Conservation (phyloP, 495 filamentous ascomycete genomes). For the Polyplosphaeria fusca region DNA sequence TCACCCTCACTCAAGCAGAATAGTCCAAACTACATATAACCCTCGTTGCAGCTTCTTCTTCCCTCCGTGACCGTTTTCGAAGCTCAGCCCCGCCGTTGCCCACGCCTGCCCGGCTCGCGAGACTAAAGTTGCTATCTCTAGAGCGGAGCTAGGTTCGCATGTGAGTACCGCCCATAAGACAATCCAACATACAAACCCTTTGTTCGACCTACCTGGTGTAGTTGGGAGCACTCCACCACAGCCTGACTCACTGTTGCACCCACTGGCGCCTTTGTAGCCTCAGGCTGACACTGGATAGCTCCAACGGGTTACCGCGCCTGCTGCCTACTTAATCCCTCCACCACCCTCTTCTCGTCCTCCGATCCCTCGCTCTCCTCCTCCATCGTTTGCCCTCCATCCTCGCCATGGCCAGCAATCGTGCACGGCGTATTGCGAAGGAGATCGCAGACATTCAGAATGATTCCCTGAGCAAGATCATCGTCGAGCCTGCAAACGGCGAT, state of each 20-base stretch:
- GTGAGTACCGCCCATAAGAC: too few species aligned
- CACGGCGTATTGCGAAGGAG: slow-evolving; percentile 87
- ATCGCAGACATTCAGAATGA: slow-evolving; percentile 82
- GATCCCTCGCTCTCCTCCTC: background rate
- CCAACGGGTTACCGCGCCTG: slow-evolving; percentile 14
- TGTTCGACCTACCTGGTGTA: too few species aligned
- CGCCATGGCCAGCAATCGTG: slow-evolving; percentile 72
- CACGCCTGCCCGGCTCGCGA: background rate
- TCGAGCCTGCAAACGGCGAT: slow-evolving; percentile 58
- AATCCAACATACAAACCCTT: too few species aligned
- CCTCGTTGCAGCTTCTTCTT: background rate
- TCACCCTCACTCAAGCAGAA: too few species aligned
- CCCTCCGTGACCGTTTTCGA: background rate
- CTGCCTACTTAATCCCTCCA: slow-evolving; percentile 28
- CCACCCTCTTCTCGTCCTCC: slow-evolving; percentile 3
- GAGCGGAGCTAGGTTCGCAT: too few species aligned
- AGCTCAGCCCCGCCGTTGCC: background rate
- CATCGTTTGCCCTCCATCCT: background rate
- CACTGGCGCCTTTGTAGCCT: slow-evolving; percentile 16
- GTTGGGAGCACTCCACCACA: too few species aligned
- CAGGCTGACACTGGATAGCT: slow-evolving; percentile 27
- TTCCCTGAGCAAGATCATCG: slow-evolving; percentile 67
- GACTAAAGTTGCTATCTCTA: too few species aligned
- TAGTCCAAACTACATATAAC: too few species aligned
- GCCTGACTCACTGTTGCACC: slow-evolving; percentile 22